Evolutionary conservation across 441 rosid genomes (phyloP), one percentile per base, ranked within the genome.

Genomic region (Erodium texanum): DNA sequence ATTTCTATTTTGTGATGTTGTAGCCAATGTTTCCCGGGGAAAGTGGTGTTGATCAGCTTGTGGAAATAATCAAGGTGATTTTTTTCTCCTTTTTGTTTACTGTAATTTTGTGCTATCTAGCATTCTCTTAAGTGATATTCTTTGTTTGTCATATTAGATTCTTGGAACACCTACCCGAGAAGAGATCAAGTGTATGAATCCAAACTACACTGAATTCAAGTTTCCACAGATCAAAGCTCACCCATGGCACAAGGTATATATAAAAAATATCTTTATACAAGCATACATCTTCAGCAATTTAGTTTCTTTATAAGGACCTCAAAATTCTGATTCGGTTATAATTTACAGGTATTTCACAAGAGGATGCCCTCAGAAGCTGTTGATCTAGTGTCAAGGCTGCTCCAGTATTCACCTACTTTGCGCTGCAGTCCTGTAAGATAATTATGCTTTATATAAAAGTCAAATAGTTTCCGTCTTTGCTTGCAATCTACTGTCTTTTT

Each of bases 11-110:
- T 0, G 5, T 62, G 41, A 32, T 23, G 22, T 2, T 38, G 16
- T 54, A 94, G 98, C 99, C 99, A 70, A 71, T 94, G 73, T 94
- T 94, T 84, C 98, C 97, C 24, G 99, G 98, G 68, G 99, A 94
- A 83, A 94, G 99, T 38, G 99, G 99, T 73, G 98, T 94, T 0
- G 98, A 94, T 80, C 99, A 89, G 79, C 86, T 94, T 66, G 98
- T 92, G 76, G 98, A 94, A 82, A 92, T 94, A 80, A 94, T 94
- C 69, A 94, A 94, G 98, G 99, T 94, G 74, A 75, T 74, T 58
- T 12, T 8, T 19, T 16, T 22, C 14, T 2, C 62, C 62, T 29
- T 2, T 16, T 22, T 23, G 3, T 7, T 58, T 3, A 22, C 29
- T 8, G 22, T 54, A 43, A 0, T 43, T 43, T 11, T 43, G 0